Conservation (phyloP, 2,329 filamentous ascomycete genomes). For the Cladophialophora chaetospira region DNA sequence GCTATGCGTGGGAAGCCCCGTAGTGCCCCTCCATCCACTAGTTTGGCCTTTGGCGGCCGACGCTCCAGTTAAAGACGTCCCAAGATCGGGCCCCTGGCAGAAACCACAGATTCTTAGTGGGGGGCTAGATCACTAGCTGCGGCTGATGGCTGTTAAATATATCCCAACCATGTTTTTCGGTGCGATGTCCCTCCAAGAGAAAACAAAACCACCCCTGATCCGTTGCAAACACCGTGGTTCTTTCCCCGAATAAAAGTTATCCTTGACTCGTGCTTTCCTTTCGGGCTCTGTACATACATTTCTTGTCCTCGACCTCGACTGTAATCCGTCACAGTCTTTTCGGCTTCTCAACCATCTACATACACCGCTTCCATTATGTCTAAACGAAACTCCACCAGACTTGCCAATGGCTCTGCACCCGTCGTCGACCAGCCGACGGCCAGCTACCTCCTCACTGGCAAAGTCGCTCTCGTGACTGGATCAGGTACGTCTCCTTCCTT, state of each 20-base stretch:
- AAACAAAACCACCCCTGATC: slow-evolving; percentile 11
- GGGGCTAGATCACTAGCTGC: slow-evolving; percentile 10
- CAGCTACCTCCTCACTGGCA: slow-evolving; percentile 47
- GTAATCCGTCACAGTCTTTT: background rate
- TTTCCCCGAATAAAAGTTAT: slow-evolving; percentile 5
- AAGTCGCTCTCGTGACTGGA: slow-evolving; percentile 41
- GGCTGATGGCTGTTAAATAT: slow-evolving; percentile 19
- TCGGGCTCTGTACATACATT: slow-evolving; percentile 7
- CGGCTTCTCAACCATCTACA: background rate
- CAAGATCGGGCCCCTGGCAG: slow-evolving; percentile 9
- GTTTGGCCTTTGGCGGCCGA: background rate
- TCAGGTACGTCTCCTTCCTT: slow-evolving; percentile 29
- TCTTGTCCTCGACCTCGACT: background rate
- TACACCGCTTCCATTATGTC: slow-evolving; percentile 20
- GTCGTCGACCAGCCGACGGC: slow-evolving; percentile 23
- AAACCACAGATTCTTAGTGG: background rate
- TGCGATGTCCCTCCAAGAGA: slow-evolving; percentile 1
- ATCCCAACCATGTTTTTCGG: slow-evolving; percentile 9
- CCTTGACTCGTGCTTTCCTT: background rate
- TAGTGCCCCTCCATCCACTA: slow-evolving; percentile 10
- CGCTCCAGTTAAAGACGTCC: slow-evolving; percentile 4
- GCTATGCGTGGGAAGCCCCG: background rate
- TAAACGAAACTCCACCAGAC: slow-evolving; percentile 25
- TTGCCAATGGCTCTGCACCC: slow-evolving; percentile 25
- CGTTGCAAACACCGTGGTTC: slow-evolving; percentile 12